Conservation (phyloP, 2,329 filamentous ascomycete genomes). For the Fusarium agapanthi region DNA sequence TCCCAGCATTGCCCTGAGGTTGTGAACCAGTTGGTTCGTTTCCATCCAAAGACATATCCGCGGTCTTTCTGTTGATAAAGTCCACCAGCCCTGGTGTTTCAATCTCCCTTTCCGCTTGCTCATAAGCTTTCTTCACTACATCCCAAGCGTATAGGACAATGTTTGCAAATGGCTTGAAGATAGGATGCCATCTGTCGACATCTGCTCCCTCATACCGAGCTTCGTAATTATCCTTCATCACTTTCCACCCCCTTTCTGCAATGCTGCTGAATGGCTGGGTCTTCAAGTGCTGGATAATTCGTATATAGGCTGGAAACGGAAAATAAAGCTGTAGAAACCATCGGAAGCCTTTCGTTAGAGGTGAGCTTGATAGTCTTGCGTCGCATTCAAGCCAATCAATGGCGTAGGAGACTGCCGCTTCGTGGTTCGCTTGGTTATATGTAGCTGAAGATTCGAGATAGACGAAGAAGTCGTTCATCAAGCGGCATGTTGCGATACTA, state of each 20-base stretch:
- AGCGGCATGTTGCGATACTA: conserved; percentile 57
- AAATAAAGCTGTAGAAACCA: conserved; percentile 52
- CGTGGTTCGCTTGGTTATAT: conserved; percentile 42
- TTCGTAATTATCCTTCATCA: conserved; percentile 1
- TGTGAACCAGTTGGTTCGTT: accelerated
- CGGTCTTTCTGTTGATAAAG: background rate
- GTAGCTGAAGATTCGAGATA: conserved; percentile 27
- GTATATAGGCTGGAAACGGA: conserved; percentile 52
- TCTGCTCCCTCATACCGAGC: background rate
- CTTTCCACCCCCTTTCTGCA: background rate
- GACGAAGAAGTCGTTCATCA: conserved; percentile 58
- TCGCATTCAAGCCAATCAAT: conserved; percentile 50
- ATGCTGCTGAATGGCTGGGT: background rate
- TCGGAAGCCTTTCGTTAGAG: conserved; percentile 44
- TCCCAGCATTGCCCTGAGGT: accelerated
- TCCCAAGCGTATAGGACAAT: background rate
- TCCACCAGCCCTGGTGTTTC: background rate
- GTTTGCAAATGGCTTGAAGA: background rate
- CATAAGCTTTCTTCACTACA: background rate
- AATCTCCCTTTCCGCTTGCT: background rate
- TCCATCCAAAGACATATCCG: background rate
- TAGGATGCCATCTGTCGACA: background rate
- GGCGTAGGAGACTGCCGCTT: conserved; percentile 44
- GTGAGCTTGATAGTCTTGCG: conserved; percentile 44
- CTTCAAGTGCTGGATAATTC: conserved; percentile 49